Evolutionary conservation across 202 grass and related monocot genomes (phyloP).

Genomic region (Saccharum hybrid): DNA sequence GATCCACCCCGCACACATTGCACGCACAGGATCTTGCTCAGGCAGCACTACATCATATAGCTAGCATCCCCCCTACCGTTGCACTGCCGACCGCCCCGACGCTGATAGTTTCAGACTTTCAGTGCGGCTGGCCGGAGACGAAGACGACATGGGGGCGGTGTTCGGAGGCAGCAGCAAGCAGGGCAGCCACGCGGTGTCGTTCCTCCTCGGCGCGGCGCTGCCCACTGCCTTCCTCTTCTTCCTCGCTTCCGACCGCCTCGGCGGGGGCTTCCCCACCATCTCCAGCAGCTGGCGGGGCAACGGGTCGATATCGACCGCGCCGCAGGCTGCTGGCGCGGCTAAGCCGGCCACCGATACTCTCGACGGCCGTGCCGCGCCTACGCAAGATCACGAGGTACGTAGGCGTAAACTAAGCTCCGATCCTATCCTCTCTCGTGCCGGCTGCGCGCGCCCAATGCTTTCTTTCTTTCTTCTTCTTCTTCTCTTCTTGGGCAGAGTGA

Average conservation of each 20-base stretch:
- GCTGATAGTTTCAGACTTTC: not conserved
- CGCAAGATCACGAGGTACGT: conserved; percentile 19
- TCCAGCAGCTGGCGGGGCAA: not conserved
- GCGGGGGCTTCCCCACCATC: not conserved
- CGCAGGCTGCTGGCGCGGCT: not conserved
- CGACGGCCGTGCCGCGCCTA: not conserved
- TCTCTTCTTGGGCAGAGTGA: not conserved
- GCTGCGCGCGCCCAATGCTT: not conserved
- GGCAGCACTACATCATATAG: too few relatives aligned
- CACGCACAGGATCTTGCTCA: too few relatives aligned
- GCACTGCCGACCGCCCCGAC: too few relatives aligned
- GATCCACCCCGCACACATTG: too few relatives aligned
- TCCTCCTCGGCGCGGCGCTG: conserved; percentile 45
- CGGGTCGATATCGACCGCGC: not conserved
- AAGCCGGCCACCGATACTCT: not conserved
- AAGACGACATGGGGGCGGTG: not conserved
- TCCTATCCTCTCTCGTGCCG: too few relatives aligned
- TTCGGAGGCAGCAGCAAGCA: not conserved
- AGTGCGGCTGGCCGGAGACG: not conserved
- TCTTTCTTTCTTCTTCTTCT: not conserved
- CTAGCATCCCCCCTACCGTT: too few relatives aligned
- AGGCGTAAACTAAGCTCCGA: too few relatives aligned
- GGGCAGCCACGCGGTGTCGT: conserved; percentile 16
- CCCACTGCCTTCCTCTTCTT: conserved; percentile 39
- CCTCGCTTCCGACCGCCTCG: conserved; percentile 32